Base-by-base conservation (phyloP, 1,284 basidiomycete genomes). In the Pisolithus thermaeus region DNA sequence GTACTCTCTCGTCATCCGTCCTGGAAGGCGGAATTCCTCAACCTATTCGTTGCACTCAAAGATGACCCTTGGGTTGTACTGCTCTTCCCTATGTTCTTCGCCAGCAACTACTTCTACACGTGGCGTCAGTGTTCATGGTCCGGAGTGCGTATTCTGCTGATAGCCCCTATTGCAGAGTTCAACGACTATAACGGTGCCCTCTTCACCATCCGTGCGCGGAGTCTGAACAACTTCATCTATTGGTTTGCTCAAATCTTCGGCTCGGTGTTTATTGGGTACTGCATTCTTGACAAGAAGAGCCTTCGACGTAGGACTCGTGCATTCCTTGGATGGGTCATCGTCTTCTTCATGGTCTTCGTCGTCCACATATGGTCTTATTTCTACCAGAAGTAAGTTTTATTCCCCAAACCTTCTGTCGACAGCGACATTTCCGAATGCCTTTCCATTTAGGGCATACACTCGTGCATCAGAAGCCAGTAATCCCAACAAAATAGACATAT, bases 301-400 rank as follows among this genome's bases (percentile, higher is more conserved):
- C 66, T 76, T 54, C 62, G 69, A 3, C 71, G 79, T 43, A 72
- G 76, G 23, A 58, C 68, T 39, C 76, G 79, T 18, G 79, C 79
- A 1, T 78, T 78, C 60, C 47, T 61, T 2, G 78, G 73, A 5
- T 79, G 79, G 75, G 46, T 42, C 4, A 56, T 77, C 39, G 67
- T 81, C n/a, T 60, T 79, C 25, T 46, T 59, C 22, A 71, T 80
- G 65, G 73, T 79, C 20, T 75, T 79, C 52, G 64, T 72, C 45
- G 72, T 80, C 14, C 77, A 80, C 55, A 71, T 68, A 4, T 79
- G 78, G 73, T 71, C 71, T 0, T 81, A 73, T 60, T 73, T 76
- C 56, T 80, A 79, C 55, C 79, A 81, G 58, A 71, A 57, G 78
- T 78, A 43, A 52, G 69, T 59, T 12, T 4, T 41, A 7, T 2